Conservation (phyloP, 768 basidiomycete species). For the Russula griseocarnosa region DNA sequence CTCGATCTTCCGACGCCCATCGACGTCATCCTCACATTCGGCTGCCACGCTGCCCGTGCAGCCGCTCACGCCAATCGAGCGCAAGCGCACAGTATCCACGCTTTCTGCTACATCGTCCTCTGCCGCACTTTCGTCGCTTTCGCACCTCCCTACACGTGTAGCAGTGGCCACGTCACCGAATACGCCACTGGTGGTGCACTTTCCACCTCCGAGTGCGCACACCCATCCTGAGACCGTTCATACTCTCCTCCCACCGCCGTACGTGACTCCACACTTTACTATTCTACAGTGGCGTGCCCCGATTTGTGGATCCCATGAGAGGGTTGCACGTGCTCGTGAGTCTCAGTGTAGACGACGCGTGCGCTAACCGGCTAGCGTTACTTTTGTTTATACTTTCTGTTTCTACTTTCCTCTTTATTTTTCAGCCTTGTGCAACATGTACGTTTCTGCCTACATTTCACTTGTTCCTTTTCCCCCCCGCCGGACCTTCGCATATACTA, state of each 20-base stretch:
- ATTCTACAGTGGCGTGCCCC: slow-evolving; percentile 62
- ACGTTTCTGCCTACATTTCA: slow-evolving; percentile 10
- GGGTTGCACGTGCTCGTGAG: slow-evolving; percentile 49
- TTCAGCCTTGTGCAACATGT: slow-evolving; percentile 9
- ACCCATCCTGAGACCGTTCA: slow-evolving; percentile 59
- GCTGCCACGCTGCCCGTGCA: slow-evolving; percentile 53
- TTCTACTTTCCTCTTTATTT: neutral
- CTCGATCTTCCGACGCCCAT: slow-evolving; percentile 43
- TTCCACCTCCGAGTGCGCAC: slow-evolving; percentile 58
- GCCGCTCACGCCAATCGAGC: slow-evolving; percentile 24
- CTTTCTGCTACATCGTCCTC: slow-evolving; percentile 34
- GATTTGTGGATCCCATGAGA: slow-evolving; percentile 65
- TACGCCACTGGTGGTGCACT: slow-evolving; percentile 51
- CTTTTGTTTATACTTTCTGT: neutral
- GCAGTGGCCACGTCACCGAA: slow-evolving; percentile 35
- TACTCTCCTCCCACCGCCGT: slow-evolving; percentile 67
- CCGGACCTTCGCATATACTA: neutral
- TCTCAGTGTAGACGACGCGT: slow-evolving; percentile 6
- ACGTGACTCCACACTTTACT: slow-evolving; percentile 66
- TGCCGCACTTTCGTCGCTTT: slow-evolving; percentile 36
- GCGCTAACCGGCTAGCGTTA: neutral
- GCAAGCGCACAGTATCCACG: slow-evolving; percentile 25
- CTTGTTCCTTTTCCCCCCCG: neutral
- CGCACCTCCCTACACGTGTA: slow-evolving; percentile 38
- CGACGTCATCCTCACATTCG: slow-evolving; percentile 57